Percentiles rank a stretch among this genome's conserved stretches.
These are phyloP conservation scores for Ophiostoma sp. DNA, from an alignment of 2,329 filamentous ascomycete genomes.

Conservation along the genomic window DNA sequence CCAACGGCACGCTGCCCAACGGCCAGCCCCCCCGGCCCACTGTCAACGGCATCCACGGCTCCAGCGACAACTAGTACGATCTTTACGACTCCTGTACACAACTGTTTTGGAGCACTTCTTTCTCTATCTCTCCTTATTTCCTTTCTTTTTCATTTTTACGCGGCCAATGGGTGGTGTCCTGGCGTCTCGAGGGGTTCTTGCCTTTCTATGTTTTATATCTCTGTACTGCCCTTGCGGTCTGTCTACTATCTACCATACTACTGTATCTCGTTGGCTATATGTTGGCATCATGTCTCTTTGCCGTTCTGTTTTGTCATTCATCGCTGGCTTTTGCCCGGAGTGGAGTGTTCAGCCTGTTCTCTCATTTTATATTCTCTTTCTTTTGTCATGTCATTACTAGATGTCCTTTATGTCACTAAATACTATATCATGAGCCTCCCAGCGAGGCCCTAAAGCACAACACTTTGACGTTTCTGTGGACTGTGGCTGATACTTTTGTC, in stretches of 20 bases:
- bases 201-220: background rate
- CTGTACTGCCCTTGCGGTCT: background rate
- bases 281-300: slow-evolving; percentile 11
- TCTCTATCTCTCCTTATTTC: background rate
- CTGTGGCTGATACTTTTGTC: background rate
- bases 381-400: slow-evolving; percentile 9
- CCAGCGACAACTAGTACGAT: slow-evolving; percentile 20
- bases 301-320: background rate
- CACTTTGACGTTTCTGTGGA: background rate
- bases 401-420: slow-evolving; percentile 7
- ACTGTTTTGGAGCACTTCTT: background rate
- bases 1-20: background rate
- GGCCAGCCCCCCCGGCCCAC: background rate
- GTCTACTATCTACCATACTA: background rate
- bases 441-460: background rate
- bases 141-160: background rate
- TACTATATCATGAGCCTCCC: background rate
- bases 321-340: background rate
- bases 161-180: slow-evolving; percentile 4
- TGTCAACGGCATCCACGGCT: slow-evolving; percentile 31
- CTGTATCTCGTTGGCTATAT: background rate
- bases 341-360: background rate
- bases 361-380: slow-evolving; percentile 4
- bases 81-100: background rate
- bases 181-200: background rate